Evolutionary conservation across 2,329 filamentous ascomycete species (phyloP), one percentile per base, ranked within the genome.

Genomic region (Apiospora koreana): DNA sequence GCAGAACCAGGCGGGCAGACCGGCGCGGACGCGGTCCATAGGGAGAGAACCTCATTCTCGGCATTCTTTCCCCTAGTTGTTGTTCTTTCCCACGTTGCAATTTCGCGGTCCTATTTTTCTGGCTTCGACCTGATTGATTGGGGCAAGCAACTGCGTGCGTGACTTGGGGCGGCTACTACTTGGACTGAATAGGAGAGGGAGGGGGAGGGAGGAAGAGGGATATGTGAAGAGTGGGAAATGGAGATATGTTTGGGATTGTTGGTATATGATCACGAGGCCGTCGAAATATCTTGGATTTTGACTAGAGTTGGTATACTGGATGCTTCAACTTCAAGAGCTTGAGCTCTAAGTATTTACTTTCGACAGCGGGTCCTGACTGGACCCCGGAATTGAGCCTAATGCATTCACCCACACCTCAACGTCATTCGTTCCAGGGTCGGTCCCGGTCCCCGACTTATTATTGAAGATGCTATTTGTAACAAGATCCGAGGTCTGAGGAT

Each of bases 1-100:
- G 54, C 21, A 76, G 9, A n/a, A 78, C 65, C 16, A 79, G 70
- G 62, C 71, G 77, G 43, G 73, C 71, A 12, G 77, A 76, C 28
- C 77, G 73, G 68, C 73, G 72, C 42, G 72, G 76, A 67, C 77
- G 73, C 43, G 77, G 76, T 50, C 74, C 77, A 70, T 79, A 80
- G 9, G 77, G 77, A 38, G 77, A 78, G 68, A 73, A 75, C 38
- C 23, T 62, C 14, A n/a, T n/a, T 12, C 54, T 38, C 54, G 28
- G 21, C 31, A 62, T 62, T n/a, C 31, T 38, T n/a, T 12, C 38
- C 14, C 4, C 2, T 42, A 12, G 28, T 21, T 62, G 8, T 8
- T 25, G 1, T 58, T 31, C 50, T 25, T 21, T 58, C 5, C 9
- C 35, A 9, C 35, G 38, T n/a, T n/a, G n/a, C n/a, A 41, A 41